Base-by-base conservation (phyloP, 331 rosid species). In the Acacia concinna region DNA sequence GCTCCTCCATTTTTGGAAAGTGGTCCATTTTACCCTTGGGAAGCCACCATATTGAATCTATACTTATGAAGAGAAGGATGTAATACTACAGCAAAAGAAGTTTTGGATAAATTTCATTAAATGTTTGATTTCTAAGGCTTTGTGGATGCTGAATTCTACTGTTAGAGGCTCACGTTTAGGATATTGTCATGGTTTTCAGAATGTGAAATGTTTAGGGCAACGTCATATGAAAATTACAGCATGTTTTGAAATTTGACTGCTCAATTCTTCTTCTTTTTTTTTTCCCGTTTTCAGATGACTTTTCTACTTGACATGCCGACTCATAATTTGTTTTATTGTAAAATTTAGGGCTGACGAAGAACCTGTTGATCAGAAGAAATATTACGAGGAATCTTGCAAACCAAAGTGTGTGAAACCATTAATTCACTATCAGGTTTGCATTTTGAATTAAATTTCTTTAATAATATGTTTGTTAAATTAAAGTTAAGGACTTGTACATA, bases 341-440 rank as follows among this genome's bases (percentile, higher is more conserved):
- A 32, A 32, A 54, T 81, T 65, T 76, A 92, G 94, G 94, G 90
- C 97, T 76, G 97, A 92, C 9, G 97, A 92, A 79, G 97, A 92
- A 76, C 91, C 85, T 77, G 90, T 84, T 88, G 93, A 92, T 86
- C 97, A 85, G 65, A 92, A 90, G 85, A 87, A 76, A 84, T 84
- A 88, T 81, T 73, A 78, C 41, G 97, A 92, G 82, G 91, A 88
- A 41, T 75, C 83, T 43, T 92, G 97, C 88, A 87, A 90, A 80
- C 94, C 94, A 1, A 92, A 92, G 83, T 92, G 97, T 83, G 93
- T 92, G 81, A 92, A 87, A 62, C 93, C 91, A 56, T 79, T 89
- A 13, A 82, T 79, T 49, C 76, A 85, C 59, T 88, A 85, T 76
- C 93, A 90, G 93, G 96, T 87, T 71, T 27, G 27, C 8, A 1